Conservation (phyloP, 2,329 filamentous ascomycete genomes). For the Penicillium sp. region DNA sequence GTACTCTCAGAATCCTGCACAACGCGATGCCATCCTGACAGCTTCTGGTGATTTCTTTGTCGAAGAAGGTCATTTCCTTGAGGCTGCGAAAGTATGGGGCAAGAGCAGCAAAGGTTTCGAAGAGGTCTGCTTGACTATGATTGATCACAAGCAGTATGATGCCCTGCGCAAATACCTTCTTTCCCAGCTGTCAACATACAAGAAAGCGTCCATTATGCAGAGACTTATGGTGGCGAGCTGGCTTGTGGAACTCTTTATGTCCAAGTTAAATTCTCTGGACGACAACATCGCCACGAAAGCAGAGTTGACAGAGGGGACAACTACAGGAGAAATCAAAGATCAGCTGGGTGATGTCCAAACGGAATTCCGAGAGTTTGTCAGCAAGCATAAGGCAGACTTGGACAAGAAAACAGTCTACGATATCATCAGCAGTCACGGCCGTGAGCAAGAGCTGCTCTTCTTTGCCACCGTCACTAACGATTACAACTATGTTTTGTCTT, state of each 20-base stretch:
- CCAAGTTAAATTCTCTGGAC: slow-evolving; percentile 89
- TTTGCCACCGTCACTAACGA: slow-evolving; percentile 88
- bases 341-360: slow-evolving; percentile 67
- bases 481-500: slow-evolving; percentile 90
- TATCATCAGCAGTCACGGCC: slow-evolving; percentile 89
- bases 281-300: slow-evolving; percentile 89
- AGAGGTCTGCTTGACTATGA: slow-evolving; percentile 85
- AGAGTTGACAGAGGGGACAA: slow-evolving; percentile 70
- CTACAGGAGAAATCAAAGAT: slow-evolving; percentile 63
- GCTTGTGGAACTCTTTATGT: slow-evolving; percentile 96
- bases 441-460: slow-evolving; percentile 87
- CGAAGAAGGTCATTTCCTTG: slow-evolving; percentile 73
- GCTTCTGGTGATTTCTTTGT: slow-evolving; percentile 88
- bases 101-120: slow-evolving; percentile 97
- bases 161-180: slow-evolving; percentile 85
- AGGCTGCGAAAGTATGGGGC: slow-evolving; percentile 87
- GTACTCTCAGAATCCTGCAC: slow-evolving; percentile 73
- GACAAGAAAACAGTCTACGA: slow-evolving; percentile 93
- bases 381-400: slow-evolving; percentile 78
- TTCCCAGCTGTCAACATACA: slow-evolving; percentile 76
- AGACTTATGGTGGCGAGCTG: slow-evolving; percentile 92
- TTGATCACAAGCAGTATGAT: slow-evolving; percentile 86
- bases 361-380: slow-evolving; percentile 86
- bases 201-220: slow-evolving; percentile 85
- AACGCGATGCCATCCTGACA: slow-evolving; percentile 88